These are phyloP conservation scores for Vitis riparia DNA, from an alignment of 164 flowering plant species.

Conservation along the genomic window DNA sequence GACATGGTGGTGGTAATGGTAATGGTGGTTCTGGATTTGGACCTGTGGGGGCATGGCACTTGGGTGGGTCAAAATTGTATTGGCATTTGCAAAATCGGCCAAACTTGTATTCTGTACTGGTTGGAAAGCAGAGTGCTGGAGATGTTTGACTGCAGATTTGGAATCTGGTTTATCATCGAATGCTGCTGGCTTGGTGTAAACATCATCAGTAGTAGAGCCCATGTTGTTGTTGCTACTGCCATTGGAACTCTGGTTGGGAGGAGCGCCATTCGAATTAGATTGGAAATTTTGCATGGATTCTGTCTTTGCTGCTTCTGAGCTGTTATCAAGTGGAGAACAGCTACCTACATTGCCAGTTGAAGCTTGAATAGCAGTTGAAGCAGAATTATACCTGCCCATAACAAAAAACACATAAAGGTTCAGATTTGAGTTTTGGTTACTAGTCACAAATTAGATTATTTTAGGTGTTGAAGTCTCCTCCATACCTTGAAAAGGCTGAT, in stretches of 20 bases:
- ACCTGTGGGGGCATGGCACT: slow-evolving; percentile 11
- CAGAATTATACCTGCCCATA: slow-evolving; percentile 27
- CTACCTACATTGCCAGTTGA: slow-evolving; percentile 23
- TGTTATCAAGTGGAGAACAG: slow-evolving; percentile 27
- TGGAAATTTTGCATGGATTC: slow-evolving; percentile 14
- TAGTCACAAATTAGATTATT: neutral
- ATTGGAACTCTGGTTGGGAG: slow-evolving; percentile 19
- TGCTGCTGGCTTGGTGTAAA: slow-evolving; percentile 9
- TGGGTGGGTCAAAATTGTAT: slow-evolving; percentile 11
- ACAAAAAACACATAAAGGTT: neutral
- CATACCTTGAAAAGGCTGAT: slow-evolving; percentile 44
- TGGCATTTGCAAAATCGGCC: slow-evolving; percentile 9
- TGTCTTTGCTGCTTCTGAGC: slow-evolving; percentile 25
- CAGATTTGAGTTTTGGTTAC: no score
- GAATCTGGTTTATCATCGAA: slow-evolving; percentile 11
- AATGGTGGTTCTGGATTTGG: slow-evolving; percentile 31
- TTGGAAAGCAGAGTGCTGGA: slow-evolving; percentile 16
- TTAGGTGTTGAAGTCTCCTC: neutral
- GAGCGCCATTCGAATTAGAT: slow-evolving; percentile 11
- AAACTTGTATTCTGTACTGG: slow-evolving; percentile 13
- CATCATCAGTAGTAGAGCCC: slow-evolving; percentile 22
- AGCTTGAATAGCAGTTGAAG: slow-evolving; percentile 19
- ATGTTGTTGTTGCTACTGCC: slow-evolving; percentile 28
- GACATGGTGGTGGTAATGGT: slow-evolving; percentile 29
- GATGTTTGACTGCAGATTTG: slow-evolving; percentile 3